These are phyloP conservation scores for Trifolium subterraneum DNA, from an alignment of 306 rosid genomes.

Conservation along the genomic window DNA sequence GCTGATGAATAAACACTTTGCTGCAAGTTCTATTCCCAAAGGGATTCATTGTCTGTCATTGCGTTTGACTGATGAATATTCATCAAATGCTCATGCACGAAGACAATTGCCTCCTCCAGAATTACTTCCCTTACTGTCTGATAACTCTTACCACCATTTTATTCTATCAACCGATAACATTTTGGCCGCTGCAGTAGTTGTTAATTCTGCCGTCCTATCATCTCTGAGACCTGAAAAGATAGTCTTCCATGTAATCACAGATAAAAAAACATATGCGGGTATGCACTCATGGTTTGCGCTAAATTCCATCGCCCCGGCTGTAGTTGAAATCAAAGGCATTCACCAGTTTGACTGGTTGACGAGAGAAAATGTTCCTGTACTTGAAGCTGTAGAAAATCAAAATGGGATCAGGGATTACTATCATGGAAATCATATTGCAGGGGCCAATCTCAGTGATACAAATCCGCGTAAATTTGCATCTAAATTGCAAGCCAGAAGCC, in stretches of 20 bases:
- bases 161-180: constrained; percentile 92
- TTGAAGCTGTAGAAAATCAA: constrained; percentile 97
- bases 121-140: constrained; percentile 88
- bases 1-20: constrained; percentile 96
- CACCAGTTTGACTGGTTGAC: constrained; percentile 99
- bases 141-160: constrained; percentile 92
- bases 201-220: constrained; percentile 87
- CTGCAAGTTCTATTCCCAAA: constrained; percentile 94
- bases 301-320: constrained; percentile 84
- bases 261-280: constrained; percentile 96
- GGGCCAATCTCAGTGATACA: constrained; percentile 87
- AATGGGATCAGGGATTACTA: constrained; percentile 89
- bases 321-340: constrained; percentile 92
- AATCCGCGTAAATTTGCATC: constrained; percentile 90
- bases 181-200: constrained; percentile 98
- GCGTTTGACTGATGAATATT: constrained; percentile 98
- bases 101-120: constrained; percentile 97
- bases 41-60: constrained; percentile 96
- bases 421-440: constrained; percentile 91
- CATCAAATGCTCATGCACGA: constrained; percentile 98
- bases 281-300: constrained; percentile 99
- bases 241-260: constrained; percentile 97
- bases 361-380: constrained; percentile 97
- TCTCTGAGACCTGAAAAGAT: constrained; percentile 83
- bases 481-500: constrained; percentile 94